Conservation (phyloP, 371 early-diverging fungal species). For the Rhizopus microsporus region DNA sequence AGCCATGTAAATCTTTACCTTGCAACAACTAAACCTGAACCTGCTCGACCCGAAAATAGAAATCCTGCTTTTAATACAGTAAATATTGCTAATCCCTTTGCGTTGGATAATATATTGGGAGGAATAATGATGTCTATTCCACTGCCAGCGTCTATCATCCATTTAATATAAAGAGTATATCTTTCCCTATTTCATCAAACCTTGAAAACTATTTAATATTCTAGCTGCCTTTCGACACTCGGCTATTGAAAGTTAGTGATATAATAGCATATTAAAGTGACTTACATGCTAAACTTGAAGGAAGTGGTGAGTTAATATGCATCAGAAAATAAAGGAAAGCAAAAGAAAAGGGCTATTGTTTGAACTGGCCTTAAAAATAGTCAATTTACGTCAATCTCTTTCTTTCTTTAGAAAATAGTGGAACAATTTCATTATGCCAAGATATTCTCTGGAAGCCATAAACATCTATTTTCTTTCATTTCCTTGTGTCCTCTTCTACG, state of each 20-base stretch:
- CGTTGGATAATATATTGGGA: constrained; percentile 54
- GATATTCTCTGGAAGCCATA: neutral
- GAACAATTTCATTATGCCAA: neutral
- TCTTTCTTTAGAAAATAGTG: neutral
- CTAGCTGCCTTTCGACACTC: constrained; percentile 64
- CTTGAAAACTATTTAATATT: constrained; percentile 58
- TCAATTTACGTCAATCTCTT: neutral
- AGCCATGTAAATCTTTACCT: constrained; percentile 18
- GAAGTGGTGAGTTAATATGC: constrained; percentile 42
- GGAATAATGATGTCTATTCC: constrained; percentile 67
- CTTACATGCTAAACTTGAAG: constrained; percentile 39
- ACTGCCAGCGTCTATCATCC: constrained; percentile 36
- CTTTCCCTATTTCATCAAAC: constrained; percentile 10
- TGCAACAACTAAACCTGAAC: constrained; percentile 84
- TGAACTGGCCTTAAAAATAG: neutral
- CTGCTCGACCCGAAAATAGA: constrained; percentile 81
- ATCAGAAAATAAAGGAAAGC: neutral
- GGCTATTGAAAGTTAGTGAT: constrained; percentile 12
- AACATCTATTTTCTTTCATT: neutral
- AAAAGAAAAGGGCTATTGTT: too few species aligned
- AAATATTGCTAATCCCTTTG: constrained; percentile 86
- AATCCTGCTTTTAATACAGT: constrained; percentile 87
- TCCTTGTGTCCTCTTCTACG: neutral
- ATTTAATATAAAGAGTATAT: neutral
- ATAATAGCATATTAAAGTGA: neutral